Evolutionary conservation across 345 rosid species (phyloP), one percentile per base, ranked within the genome.

Genomic region (Brassica carinata): DNA sequence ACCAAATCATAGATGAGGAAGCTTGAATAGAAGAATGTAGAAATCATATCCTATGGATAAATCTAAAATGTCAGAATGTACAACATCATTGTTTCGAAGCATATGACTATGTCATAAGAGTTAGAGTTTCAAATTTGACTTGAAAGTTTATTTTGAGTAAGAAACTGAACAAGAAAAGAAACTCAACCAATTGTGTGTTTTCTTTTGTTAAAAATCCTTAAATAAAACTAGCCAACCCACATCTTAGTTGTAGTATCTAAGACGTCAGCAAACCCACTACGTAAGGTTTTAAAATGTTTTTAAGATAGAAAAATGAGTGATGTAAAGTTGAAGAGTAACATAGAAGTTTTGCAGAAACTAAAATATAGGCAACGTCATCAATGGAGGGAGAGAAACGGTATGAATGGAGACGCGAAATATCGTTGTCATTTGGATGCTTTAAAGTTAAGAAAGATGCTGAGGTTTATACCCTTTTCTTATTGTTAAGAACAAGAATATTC

Each of bases 381-480:
- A 55, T 7, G 3, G 62, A 55, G 23, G 23, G 61, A 17, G 61
- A 55, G 61, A 72, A 17, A 51, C 5, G 17, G 36, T 13, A 40
- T 79, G 82, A 67, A 79, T 36, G 36, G 66, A 71, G 81, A 71
- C 81, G 76, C 45, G 14, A 51, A 15, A 55, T 6, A 55, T 55
- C 61, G 23, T 48, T 51, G 58, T 48, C 62, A 7, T 55, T 7
- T 73, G 55, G 68, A 53, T 55, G 77, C 72, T 55, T 55, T 5
- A 34, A 55, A 72, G 30, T 15, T 26, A 13, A 53, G 58, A 53
- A 73, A 79, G 74, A 79, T 79, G 82, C 78, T 36, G 69, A 73
- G 82, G 82, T 79, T 79, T 79, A 79, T 79, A 59, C 82, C 62
- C 1, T 53, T 53, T 29, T 64, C 45, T 67, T 29, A 33, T 43